Evolutionary conservation across 768 basidiomycete species (phyloP).

Genomic region (Suillus spraguei): DNA sequence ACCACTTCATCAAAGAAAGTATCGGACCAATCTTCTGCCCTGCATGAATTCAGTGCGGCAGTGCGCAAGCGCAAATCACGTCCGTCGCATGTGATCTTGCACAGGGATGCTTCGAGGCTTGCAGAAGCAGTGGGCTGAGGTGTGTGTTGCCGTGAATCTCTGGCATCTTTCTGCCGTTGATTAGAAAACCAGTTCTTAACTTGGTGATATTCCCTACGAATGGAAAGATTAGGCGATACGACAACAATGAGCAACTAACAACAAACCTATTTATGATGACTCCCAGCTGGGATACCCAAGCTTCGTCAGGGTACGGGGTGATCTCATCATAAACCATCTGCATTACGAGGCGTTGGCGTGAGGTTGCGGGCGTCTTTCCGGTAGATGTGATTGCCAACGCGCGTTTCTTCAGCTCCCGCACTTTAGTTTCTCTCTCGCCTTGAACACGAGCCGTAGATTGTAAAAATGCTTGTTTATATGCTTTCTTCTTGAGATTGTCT

Average conservation of each 20-base stretch:
- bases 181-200: constrained; percentile 73
- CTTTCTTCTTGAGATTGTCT: constrained; percentile 30
- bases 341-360: constrained; percentile 56
- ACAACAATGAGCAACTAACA: neutral
- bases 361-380: constrained; percentile 52
- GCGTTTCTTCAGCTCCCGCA: constrained; percentile 33
- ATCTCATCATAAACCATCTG: constrained; percentile 68
- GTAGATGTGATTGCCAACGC: constrained; percentile 36
- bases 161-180: constrained; percentile 53
- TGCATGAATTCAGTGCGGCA: constrained; percentile 46
- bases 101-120: constrained; percentile 37
- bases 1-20: constrained; percentile 62
- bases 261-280: constrained; percentile 56
- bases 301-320: constrained; percentile 64
- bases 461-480: constrained; percentile 25
- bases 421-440: constrained; percentile 33
- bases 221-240: constrained; percentile 12
- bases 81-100: constrained; percentile 38
- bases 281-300: constrained; percentile 62
- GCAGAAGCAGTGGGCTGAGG: constrained; percentile 35
- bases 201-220: constrained; percentile 54
- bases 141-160: constrained; percentile 36
- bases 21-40: constrained; percentile 57
- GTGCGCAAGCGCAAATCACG: constrained; percentile 50
- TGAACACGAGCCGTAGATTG: constrained; percentile 24